A percentile compares a stretch with the other conserved stretches of the same genome.
Conservation (phyloP, 768 basidiomycete species). For the Crucibulum laeve region DNA sequence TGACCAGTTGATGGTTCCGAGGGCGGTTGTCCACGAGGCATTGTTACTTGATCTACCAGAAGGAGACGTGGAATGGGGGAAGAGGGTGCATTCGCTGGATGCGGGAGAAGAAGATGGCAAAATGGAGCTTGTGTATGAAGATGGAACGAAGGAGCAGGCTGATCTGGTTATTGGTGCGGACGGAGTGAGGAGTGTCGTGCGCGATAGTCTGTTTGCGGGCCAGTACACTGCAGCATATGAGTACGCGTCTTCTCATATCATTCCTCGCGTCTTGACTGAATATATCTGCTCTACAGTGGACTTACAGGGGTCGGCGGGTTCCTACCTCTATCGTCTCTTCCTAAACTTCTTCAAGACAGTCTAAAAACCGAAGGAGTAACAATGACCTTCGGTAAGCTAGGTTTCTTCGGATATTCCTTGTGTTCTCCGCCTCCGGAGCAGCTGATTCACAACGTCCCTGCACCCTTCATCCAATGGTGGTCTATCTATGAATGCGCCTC, state of each 20-base stretch:
- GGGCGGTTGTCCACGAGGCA: conserved; percentile 28
- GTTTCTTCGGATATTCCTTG: conserved; percentile 34
- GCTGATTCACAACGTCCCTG: neutral
- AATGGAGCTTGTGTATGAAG: conserved; percentile 18
- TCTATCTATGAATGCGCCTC: conserved; percentile 29
- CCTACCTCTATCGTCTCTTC: conserved; percentile 23
- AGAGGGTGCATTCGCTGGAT: no score
- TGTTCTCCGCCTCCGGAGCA: conserved; percentile 11
- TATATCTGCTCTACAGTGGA: conserved; percentile 17
- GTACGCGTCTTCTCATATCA: conserved; percentile 8
- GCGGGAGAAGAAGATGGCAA: no score
- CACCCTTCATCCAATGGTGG: conserved; percentile 33
- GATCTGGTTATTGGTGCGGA: conserved; percentile 38
- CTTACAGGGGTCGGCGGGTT: conserved; percentile 34
- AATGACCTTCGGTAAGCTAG: conserved; percentile 33
- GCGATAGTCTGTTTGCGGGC: conserved; percentile 24
- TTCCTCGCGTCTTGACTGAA: neutral
- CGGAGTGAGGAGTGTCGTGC: conserved; percentile 31
- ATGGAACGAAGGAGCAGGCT: conserved; percentile 25
- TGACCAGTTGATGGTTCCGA: conserved; percentile 25
- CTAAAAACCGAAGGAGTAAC: conserved; percentile 23
- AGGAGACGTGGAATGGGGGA: conserved; percentile 25
- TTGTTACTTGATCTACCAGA: conserved; percentile 22
- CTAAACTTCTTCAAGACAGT: conserved; percentile 18
- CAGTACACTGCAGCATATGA: conserved; percentile 12